These are phyloP conservation scores for Salix udensis DNA, from an alignment of 345 rosid species.

Conservation along the genomic window DNA sequence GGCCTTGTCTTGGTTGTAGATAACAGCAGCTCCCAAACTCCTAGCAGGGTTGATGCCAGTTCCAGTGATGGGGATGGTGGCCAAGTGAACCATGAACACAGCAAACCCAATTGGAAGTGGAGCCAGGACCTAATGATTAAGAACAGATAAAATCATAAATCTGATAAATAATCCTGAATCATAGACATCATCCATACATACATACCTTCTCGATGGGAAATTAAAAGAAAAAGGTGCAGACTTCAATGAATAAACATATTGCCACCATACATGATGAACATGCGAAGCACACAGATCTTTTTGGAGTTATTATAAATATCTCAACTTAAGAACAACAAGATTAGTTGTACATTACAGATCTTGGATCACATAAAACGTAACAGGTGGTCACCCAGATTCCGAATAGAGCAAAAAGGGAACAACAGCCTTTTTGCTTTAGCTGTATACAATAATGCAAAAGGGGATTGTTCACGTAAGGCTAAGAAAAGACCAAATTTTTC, in stretches of 20 bases:
- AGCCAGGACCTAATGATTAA: constrained; percentile 52
- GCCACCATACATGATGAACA: background rate
- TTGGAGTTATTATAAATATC: no score
- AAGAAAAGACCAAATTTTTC: background rate
- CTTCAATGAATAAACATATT: background rate
- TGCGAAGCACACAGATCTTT: background rate
- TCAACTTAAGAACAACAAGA: no score
- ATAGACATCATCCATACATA: background rate
- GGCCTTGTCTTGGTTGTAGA: constrained; percentile 47
- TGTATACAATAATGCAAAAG: background rate
- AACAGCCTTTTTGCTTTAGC: background rate
- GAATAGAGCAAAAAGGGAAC: background rate
- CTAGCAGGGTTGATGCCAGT: constrained; percentile 90
- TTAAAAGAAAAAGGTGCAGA: background rate
- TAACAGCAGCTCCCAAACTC: constrained; percentile 78
- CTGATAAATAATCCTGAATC: background rate
- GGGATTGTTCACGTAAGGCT: background rate
- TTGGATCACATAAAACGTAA: no score
- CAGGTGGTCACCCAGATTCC: no score
- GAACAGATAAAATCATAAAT: background rate
- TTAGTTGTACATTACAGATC: no score
- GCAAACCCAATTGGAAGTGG: constrained; percentile 89
- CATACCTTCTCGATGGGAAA: background rate
- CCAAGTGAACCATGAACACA: constrained; percentile 90
- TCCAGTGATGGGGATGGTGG: constrained; percentile 85